These are phyloP conservation scores for Corchorus capsularis DNA, from an alignment of 345 rosid species.

Conservation along the genomic window DNA sequence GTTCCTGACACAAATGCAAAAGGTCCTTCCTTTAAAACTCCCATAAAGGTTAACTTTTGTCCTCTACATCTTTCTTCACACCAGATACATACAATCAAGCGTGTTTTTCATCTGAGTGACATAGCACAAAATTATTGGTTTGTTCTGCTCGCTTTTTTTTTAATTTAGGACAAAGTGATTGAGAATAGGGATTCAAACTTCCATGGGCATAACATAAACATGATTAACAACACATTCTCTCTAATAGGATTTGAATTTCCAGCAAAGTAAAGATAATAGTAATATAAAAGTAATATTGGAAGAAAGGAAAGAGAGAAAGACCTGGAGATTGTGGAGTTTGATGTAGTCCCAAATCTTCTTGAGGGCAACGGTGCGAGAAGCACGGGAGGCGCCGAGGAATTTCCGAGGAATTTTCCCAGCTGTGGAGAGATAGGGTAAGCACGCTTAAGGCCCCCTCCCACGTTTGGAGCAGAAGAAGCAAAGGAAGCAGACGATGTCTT, in stretches of 20 bases:
- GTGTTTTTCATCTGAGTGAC: neutral
- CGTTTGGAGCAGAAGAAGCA: slow-evolving; percentile 6
- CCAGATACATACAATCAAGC: neutral
- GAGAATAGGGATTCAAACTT: neutral
- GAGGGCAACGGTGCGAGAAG: slow-evolving; percentile 63
- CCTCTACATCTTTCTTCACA: neutral
- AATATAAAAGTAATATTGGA: no score
- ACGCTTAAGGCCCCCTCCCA: slow-evolving; percentile 50
- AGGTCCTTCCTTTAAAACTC: neutral
- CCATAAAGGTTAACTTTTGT: no score
- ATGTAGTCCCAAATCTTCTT: slow-evolving; percentile 75
- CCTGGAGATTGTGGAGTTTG: slow-evolving; percentile 83
- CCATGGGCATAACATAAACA: neutral
- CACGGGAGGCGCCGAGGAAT: slow-evolving; percentile 62
- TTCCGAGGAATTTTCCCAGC: slow-evolving; percentile 60
- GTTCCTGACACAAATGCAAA: neutral
- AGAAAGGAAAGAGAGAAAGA: slow-evolving; percentile 15
- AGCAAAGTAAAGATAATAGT: no score
- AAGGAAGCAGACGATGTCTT: slow-evolving; percentile 43
- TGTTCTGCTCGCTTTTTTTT: neutral
- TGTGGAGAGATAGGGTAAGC: slow-evolving; percentile 64
- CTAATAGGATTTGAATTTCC: neutral
- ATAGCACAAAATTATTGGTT: neutral
- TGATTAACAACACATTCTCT: neutral
- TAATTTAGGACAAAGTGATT: neutral